A percentile compares a stretch with the other conserved stretches of the same genome.
phyloP scores from a whole-genome alignment of 2,329 filamentous ascomycete genomes.

The Botrytis sinoallii region DNA sequence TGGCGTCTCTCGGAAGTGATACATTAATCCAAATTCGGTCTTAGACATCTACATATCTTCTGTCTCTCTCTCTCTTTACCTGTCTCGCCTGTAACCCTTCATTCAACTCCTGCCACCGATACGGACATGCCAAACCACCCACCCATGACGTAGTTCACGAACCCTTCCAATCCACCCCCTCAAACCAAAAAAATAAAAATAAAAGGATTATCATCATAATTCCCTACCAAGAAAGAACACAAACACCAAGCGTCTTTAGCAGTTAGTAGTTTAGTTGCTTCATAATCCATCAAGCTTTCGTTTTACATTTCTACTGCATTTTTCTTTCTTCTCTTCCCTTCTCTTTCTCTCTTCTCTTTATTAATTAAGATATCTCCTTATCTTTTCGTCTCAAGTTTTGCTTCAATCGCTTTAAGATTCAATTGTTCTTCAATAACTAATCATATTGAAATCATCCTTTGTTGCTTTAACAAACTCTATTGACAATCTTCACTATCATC shows the following conservation, averaged over 20 bases:
- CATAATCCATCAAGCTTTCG: background rate
- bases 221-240: background rate
- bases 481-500: background rate
- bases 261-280: background rate
- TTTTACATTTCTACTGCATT: background rate
- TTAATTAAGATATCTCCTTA: background rate
- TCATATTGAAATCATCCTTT: background rate
- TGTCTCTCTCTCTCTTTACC: background rate
- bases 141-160: background rate
- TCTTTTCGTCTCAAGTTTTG: too few species aligned
- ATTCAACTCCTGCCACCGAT: background rate
- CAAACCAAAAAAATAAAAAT: background rate
- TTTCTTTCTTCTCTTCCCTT: background rate
- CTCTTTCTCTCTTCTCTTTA: background rate
- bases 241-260: background rate
- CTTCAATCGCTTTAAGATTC: background rate
- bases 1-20: background rate
- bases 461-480: background rate
- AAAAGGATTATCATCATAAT: background rate
- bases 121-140: background rate
- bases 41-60: background rate
- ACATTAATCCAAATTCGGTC: background rate
- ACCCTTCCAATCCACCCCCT: background rate
- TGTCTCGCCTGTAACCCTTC: background rate
- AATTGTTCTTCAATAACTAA: background rate